phyloP scores from a whole-genome alignment of 2,329 filamentous ascomycete genomes.

The Microdochium nivale region DNA sequence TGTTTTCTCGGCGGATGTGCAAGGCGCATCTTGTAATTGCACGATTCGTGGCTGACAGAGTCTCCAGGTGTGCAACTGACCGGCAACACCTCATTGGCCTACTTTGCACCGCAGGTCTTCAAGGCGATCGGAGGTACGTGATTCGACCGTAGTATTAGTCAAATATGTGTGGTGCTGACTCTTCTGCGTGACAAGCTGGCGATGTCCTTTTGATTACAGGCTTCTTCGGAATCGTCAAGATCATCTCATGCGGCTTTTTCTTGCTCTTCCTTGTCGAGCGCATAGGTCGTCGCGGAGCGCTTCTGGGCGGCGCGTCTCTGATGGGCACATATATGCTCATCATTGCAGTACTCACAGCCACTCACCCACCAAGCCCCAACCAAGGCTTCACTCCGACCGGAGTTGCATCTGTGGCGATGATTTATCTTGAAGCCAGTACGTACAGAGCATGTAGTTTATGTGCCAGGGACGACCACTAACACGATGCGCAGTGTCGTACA shows the following conservation, averaged over 20 bases:
- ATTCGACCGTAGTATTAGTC: neutral
- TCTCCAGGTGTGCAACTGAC: constrained; percentile 31
- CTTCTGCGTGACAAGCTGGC: constrained; percentile 20
- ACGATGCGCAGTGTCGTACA: constrained; percentile 38
- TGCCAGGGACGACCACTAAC: constrained; percentile 11
- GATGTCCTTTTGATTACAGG: constrained; percentile 37
- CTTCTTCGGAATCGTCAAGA: constrained; percentile 44
- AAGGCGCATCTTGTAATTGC: neutral
- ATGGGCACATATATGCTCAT: constrained; percentile 46
- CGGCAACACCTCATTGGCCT: constrained; percentile 40
- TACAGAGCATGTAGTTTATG: neutral
- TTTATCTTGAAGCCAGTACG: constrained; percentile 35
- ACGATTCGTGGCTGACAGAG: neutral
- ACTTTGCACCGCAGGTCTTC: constrained; percentile 44
- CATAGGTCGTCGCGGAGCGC: constrained; percentile 36
- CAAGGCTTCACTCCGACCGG: constrained; percentile 24
- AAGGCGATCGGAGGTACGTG: constrained; percentile 28
- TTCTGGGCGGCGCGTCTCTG: constrained; percentile 37
- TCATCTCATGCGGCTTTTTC: constrained; percentile 36
- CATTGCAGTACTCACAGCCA: constrained; percentile 36
- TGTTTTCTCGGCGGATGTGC: too few species aligned
- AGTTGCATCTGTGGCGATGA: constrained; percentile 39
- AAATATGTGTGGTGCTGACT: neutral
- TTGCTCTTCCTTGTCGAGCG: constrained; percentile 39
- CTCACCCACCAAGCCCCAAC: constrained; percentile 27